A percentile compares a stretch with the other conserved stretches of the same genome.
Evolutionary conservation across 2,329 filamentous ascomycete species (phyloP).

Genomic region (Alternaria longipes): DNA sequence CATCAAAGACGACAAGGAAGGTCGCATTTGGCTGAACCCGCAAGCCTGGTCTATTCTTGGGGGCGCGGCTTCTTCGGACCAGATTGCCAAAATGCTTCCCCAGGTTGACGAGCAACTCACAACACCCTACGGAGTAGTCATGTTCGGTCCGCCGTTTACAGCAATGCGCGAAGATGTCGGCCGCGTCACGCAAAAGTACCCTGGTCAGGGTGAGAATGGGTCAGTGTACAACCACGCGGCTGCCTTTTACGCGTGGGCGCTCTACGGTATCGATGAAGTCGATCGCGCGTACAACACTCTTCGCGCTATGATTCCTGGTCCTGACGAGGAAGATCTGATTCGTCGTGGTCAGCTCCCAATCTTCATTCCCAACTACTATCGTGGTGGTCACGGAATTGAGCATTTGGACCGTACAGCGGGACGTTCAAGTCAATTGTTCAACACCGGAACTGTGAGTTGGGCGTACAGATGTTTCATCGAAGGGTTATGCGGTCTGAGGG

Average conservation of each 20-base stretch:
- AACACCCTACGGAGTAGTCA: slow-evolving; percentile 64
- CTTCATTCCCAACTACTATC: slow-evolving; percentile 68
- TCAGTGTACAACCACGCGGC: slow-evolving; percentile 67
- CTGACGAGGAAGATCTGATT: slow-evolving; percentile 60
- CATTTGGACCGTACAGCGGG: slow-evolving; percentile 57
- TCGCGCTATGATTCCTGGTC: slow-evolving; percentile 65
- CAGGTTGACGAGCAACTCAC: slow-evolving; percentile 62
- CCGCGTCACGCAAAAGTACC: slow-evolving; percentile 67
- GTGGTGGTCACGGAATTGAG: slow-evolving; percentile 42
- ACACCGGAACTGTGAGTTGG: slow-evolving; percentile 67
- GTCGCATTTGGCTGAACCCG: slow-evolving; percentile 67
- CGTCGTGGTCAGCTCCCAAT: slow-evolving; percentile 66
- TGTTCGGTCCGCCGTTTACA: slow-evolving; percentile 65
- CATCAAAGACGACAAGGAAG: slow-evolving; percentile 60
- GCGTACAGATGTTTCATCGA: slow-evolving; percentile 65
- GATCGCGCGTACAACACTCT: slow-evolving; percentile 63
- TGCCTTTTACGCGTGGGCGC: slow-evolving; percentile 64
- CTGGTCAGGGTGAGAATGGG: slow-evolving; percentile 67
- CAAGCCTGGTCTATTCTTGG: slow-evolving; percentile 66
- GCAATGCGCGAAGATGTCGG: slow-evolving; percentile 67
- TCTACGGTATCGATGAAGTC: slow-evolving; percentile 61
- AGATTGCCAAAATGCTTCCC: slow-evolving; percentile 58
- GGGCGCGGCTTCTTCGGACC: slow-evolving; percentile 58
- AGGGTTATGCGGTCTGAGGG: slow-evolving; percentile 63
- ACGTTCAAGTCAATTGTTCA: slow-evolving; percentile 66